Conservation (phyloP, 768 basidiomycete genomes). For the Leccinum subtestaceum region DNA sequence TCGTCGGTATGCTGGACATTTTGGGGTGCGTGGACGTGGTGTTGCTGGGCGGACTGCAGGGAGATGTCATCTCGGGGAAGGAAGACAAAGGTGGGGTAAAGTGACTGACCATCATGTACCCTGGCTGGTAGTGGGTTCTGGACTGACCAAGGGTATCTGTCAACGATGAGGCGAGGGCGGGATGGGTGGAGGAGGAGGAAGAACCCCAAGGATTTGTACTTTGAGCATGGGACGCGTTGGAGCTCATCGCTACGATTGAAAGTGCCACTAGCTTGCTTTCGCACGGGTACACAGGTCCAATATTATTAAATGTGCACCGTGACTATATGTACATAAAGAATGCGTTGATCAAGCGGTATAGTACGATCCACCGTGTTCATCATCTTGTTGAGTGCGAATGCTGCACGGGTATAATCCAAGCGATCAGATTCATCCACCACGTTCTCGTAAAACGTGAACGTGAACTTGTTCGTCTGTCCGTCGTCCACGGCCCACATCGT, state of each 20-base stretch:
- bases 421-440: too few species aligned
- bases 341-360: too few species aligned
- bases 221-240: conserved; percentile 38
- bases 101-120: conserved; percentile 69
- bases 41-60: conserved; percentile 61
- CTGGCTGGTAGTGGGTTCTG: conserved; percentile 74
- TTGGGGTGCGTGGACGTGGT: conserved; percentile 52
- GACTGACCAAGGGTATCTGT: conserved; percentile 70
- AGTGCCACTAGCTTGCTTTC: conserved; percentile 1
- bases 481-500: too few species aligned
- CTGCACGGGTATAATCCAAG: too few species aligned
- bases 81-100: neutral
- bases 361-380: too few species aligned
- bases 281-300: neutral
- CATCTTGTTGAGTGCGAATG: too few species aligned
- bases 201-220: conserved; percentile 53
- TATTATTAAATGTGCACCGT: too few species aligned
- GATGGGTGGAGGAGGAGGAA: conserved; percentile 39
- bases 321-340: too few species aligned
- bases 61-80: neutral
- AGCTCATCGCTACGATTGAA: conserved; percentile 21
- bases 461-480: too few species aligned
- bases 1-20: conserved; percentile 68
- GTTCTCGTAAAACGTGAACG: too few species aligned
- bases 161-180: conserved; percentile 49